Evolutionary conservation across 805 yeast genomes (phyloP).

Genomic region (Metschnikowia kunwiensis): DNA sequence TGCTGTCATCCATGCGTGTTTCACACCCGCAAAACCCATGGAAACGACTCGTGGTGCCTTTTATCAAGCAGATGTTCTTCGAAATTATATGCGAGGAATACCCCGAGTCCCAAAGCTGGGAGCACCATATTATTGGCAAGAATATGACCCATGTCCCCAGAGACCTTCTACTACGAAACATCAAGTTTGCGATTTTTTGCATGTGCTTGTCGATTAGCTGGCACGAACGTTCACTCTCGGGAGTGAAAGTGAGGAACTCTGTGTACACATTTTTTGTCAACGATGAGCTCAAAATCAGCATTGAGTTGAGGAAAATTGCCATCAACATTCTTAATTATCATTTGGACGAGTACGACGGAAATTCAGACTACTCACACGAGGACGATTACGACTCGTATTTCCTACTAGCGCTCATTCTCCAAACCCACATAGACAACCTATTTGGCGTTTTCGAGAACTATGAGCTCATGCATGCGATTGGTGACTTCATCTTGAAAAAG

Average conservation of each 20-base stretch:
- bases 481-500: constrained; percentile 29
- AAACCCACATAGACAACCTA: constrained; percentile 36
- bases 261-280: constrained; percentile 20
- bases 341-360: constrained; percentile 39
- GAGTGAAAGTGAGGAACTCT: constrained; percentile 12
- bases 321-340: constrained; percentile 38
- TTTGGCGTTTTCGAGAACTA: constrained; percentile 43
- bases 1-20: constrained; percentile 30
- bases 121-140: constrained; percentile 10
- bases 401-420: constrained; percentile 36
- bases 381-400: constrained; percentile 32
- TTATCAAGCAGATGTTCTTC: constrained; percentile 27
- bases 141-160: constrained; percentile 8
- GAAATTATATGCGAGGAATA: constrained; percentile 29
- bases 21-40: constrained; percentile 24
- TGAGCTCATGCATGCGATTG: constrained; percentile 40
- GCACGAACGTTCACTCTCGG: constrained; percentile 12
- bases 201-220: constrained; percentile 15
- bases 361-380: constrained; percentile 16
- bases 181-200: constrained; percentile 16
- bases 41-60: constrained; percentile 30
- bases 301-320: constrained; percentile 35
- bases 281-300: constrained; percentile 27
- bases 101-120: constrained; percentile 14
- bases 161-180: constrained; percentile 11